Conservation (phyloP, 2,329 filamentous ascomycete genomes). For the Botrytis elliptica region DNA sequence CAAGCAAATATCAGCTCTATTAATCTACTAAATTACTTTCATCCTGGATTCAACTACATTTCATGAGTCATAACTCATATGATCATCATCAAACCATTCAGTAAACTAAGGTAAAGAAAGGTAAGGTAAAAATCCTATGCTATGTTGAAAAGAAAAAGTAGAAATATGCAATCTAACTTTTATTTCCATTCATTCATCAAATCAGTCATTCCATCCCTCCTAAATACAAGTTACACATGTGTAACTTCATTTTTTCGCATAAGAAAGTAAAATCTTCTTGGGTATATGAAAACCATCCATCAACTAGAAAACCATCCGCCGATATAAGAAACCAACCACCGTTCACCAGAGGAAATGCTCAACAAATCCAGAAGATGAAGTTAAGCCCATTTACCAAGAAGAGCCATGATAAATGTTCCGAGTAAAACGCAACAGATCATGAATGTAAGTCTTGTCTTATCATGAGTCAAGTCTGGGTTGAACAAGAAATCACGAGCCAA, state of each 20-base stretch:
- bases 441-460: slow-evolving; percentile 42
- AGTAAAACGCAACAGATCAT: slow-evolving; percentile 45
- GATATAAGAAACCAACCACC: not conserved
- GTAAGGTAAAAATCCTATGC: not conserved
- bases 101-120: not conserved
- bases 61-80: slow-evolving; percentile 3
- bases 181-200: not conserved
- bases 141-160: not conserved
- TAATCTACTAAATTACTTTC: not conserved
- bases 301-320: not conserved
- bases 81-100: not conserved
- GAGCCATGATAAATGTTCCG: slow-evolving; percentile 48
- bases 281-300: slow-evolving; percentile 8
- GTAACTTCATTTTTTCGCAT: not conserved
- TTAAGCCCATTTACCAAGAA: slow-evolving; percentile 51
- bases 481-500: slow-evolving; percentile 52
- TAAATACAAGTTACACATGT: not conserved
- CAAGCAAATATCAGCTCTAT: slow-evolving; percentile 5
- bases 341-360: not conserved
- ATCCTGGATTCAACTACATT: slow-evolving; percentile 7
- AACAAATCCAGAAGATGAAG: not conserved
- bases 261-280: not conserved
- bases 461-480: slow-evolving; percentile 45
- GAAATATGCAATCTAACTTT: not conserved
- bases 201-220: not conserved